Percentiles rank a stretch among this genome's conserved stretches.
These are phyloP conservation scores for Galeopsis tetrahit DNA, from an alignment of 257 asterid species.

Conservation along the genomic window DNA sequence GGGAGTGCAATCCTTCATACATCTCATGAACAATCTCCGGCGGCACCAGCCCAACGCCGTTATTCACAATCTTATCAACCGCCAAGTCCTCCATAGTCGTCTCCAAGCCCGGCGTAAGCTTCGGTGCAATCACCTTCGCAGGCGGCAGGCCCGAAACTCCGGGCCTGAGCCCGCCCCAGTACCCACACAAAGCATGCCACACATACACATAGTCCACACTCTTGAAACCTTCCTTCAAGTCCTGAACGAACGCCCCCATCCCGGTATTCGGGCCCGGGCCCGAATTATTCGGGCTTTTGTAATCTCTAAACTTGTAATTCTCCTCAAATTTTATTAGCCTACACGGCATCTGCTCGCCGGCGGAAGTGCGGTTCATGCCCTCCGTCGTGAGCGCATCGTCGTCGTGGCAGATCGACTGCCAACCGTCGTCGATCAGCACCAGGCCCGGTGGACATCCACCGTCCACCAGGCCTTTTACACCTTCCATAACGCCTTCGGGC, in stretches of 20 bases:
- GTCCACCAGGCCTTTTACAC: constrained; percentile 72
- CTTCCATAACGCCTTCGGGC: constrained; percentile 77
- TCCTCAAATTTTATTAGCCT: constrained; percentile 42
- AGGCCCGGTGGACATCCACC: constrained; percentile 96
- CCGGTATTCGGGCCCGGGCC: constrained; percentile 36
- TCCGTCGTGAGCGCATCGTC: constrained; percentile 32
- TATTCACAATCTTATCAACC: constrained; percentile 44
- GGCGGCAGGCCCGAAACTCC: constrained; percentile 32
- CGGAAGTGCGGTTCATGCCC: constrained; percentile 43
- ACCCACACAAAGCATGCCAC: constrained; percentile 51
- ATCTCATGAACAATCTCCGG: constrained; percentile 37
- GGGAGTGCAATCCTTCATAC: constrained; percentile 44
- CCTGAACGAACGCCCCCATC: constrained; percentile 40
- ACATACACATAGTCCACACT: constrained; percentile 42
- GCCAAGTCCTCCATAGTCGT: constrained; percentile 50
- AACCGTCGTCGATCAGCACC: constrained; percentile 79
- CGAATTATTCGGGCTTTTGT: constrained; percentile 37
- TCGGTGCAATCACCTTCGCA: constrained; percentile 35
- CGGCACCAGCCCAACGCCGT: constrained; percentile 43
- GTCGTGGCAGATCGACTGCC: constrained; percentile 76
- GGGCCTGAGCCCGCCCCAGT: constrained; percentile 51
- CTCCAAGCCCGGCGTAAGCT: constrained; percentile 41
- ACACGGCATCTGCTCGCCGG: constrained; percentile 56
- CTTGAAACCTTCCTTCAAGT: constrained; percentile 36
- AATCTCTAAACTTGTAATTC: constrained; percentile 41